Evolutionary conservation across 345 rosid genomes (phyloP).

Genomic region (Pugionium cornutum): DNA sequence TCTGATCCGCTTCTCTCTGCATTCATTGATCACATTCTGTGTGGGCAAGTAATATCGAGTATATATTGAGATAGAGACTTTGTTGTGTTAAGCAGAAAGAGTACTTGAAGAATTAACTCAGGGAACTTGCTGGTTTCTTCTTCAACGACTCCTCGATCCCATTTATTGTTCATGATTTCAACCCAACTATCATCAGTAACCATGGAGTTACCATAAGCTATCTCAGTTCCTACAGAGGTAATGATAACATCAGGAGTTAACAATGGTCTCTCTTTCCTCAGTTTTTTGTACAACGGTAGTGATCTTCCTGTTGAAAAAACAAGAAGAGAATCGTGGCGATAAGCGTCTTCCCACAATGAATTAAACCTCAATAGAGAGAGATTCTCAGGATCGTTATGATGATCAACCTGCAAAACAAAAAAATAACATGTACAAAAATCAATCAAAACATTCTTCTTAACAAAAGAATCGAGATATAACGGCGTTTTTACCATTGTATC

Average conservation of each 20-base stretch:
- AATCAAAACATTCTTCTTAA: neutral
- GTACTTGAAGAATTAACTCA: conserved; percentile 88
- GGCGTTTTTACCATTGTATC: conserved; percentile 67
- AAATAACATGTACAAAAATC: conserved; percentile 4
- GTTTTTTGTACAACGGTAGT: conserved; percentile 55
- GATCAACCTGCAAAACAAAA: conserved; percentile 67
- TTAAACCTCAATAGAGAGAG: conserved; percentile 73
- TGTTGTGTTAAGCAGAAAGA: neutral
- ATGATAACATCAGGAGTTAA: conserved; percentile 89
- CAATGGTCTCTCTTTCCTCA: conserved; percentile 84
- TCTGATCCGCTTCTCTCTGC: conserved; percentile 79
- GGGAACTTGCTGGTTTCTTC: conserved; percentile 83
- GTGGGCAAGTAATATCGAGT: too few species aligned
- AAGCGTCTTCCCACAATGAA: conserved; percentile 80
- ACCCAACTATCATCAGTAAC: conserved; percentile 82
- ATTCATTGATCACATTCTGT: conserved; percentile 1
- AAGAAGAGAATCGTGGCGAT: conserved; percentile 77
- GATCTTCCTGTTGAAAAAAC: conserved; percentile 94
- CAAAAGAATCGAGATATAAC: neutral
- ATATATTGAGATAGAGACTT: neutral
- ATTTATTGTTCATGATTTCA: conserved; percentile 70
- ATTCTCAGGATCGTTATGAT: conserved; percentile 76
- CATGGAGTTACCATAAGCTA: conserved; percentile 82
- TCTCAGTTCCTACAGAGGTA: conserved; percentile 97
- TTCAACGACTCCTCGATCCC: conserved; percentile 67